These are phyloP conservation scores for Suillus cothurnatus DNA, from an alignment of 768 basidiomycete genomes.

Conservation along the genomic window DNA sequence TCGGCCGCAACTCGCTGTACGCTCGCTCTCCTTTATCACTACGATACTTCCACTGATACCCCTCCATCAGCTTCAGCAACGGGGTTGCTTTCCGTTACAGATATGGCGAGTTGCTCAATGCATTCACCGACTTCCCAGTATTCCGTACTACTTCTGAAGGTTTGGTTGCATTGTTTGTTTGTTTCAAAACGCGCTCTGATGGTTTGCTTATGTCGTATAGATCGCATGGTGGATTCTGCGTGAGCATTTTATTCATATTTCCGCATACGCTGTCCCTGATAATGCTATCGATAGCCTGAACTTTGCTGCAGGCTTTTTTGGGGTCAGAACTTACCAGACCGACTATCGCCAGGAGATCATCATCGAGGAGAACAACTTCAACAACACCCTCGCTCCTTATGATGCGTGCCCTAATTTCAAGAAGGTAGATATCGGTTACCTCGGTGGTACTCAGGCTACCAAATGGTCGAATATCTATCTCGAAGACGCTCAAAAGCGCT, in stretches of 20 bases:
- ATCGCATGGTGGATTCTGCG: slow-evolving; percentile 39
- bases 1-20: slow-evolving; percentile 45
- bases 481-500: slow-evolving; percentile 34
- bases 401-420: slow-evolving; percentile 33
- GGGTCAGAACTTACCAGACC: slow-evolving; percentile 40
- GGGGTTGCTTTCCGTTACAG: slow-evolving; percentile 47
- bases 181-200: background rate
- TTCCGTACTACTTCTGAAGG: slow-evolving; percentile 50
- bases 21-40: background rate
- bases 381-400: slow-evolving; percentile 51
- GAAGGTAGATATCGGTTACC: slow-evolving; percentile 23
- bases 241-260: slow-evolving; percentile 10
- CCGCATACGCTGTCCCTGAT: slow-evolving; percentile 22
- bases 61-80: slow-evolving; percentile 37
- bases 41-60: background rate
- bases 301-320: slow-evolving; percentile 55
- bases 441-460: slow-evolving; percentile 22
- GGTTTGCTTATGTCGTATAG: slow-evolving; percentile 9
- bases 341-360: slow-evolving; percentile 51
- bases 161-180: slow-evolving; percentile 2
- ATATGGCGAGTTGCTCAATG: slow-evolving; percentile 48
- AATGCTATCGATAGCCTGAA: slow-evolving; percentile 33
- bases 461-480: slow-evolving; percentile 46
- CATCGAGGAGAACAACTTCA: slow-evolving; percentile 46
- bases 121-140: slow-evolving; percentile 47